Evolutionary conservation across 495 filamentous ascomycete genomes (phyloP).

Genomic region (Penicillium chermesinum): DNA sequence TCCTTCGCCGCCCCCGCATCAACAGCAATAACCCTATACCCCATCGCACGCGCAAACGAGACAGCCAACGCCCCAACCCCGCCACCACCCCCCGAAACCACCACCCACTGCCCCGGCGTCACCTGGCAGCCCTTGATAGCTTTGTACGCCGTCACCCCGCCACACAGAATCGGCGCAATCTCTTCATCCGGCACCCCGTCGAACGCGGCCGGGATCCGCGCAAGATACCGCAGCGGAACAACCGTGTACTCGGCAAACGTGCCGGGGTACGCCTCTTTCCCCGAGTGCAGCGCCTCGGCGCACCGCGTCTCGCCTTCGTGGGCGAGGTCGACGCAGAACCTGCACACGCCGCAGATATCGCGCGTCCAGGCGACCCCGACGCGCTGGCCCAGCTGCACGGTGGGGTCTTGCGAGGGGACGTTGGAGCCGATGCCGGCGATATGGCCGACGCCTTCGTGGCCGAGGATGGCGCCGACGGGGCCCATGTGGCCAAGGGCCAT

Average conservation of each 20-base stretch:
- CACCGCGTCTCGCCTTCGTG: neutral
- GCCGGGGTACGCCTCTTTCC: neutral
- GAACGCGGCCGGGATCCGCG: neutral
- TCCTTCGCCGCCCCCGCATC: slow-evolving; percentile 85
- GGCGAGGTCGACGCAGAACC: neutral
- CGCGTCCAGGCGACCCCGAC: neutral
- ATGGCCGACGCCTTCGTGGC: neutral
- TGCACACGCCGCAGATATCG: neutral
- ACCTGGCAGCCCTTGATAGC: slow-evolving; percentile 78
- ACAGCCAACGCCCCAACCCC: slow-evolving; percentile 77
- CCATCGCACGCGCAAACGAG: slow-evolving; percentile 90
- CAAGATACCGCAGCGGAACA: slow-evolving; percentile 1
- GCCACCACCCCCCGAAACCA: slow-evolving; percentile 84
- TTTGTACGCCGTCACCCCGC: slow-evolving; percentile 91
- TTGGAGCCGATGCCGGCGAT: neutral
- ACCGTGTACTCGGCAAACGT: neutral
- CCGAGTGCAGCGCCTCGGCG: neutral
- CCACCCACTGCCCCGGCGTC: slow-evolving; percentile 70
- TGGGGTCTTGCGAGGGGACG: neutral
- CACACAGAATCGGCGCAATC: slow-evolving; percentile 65
- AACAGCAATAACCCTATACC: slow-evolving; percentile 69
- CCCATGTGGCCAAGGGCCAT: neutral
- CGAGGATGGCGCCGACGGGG: neutral
- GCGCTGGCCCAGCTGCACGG: neutral
- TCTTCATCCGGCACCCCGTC: neutral